Evolutionary conservation across 257 asterid genomes (phyloP).

Genomic region (Solanum tarapatanum): DNA sequence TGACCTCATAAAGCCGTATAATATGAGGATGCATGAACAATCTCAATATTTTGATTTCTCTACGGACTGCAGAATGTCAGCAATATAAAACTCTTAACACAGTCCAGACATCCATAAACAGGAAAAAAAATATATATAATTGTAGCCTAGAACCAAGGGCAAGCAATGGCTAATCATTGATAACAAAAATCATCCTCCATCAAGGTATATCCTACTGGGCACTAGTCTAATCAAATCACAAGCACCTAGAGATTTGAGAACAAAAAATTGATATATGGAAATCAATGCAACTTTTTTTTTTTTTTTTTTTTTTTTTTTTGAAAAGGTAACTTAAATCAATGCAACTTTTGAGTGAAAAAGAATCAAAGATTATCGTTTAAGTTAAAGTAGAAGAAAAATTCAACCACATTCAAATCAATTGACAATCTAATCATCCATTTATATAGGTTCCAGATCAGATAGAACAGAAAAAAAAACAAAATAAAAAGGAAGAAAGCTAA

Average conservation of each 20-base stretch:
- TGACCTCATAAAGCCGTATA: slow-evolving; percentile 92
- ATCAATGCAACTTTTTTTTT: background rate
- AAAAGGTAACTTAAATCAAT: no score
- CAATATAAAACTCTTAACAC: background rate
- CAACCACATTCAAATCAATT: background rate
- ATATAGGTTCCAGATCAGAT: background rate
- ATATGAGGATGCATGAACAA: slow-evolving; percentile 93
- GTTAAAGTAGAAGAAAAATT: background rate
- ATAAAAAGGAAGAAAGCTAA: background rate
- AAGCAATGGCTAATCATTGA: background rate
- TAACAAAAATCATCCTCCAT: background rate
- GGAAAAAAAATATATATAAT: background rate
- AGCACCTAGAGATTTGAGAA: background rate
- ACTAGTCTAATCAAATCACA: background rate
- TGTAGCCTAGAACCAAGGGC: background rate
- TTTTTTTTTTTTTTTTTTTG: no score
- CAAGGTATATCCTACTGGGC: background rate
- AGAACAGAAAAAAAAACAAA: background rate
- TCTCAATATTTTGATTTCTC: slow-evolving; percentile 88
- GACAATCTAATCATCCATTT: background rate
- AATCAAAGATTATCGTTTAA: background rate
- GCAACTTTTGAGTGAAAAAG: background rate
- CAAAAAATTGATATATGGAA: background rate
- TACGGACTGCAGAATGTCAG: slow-evolving; percentile 54
- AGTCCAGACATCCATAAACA: background rate